phyloP scores from a whole-genome alignment of 257 asterid species.

The Lithospermum erythrorhizon region DNA sequence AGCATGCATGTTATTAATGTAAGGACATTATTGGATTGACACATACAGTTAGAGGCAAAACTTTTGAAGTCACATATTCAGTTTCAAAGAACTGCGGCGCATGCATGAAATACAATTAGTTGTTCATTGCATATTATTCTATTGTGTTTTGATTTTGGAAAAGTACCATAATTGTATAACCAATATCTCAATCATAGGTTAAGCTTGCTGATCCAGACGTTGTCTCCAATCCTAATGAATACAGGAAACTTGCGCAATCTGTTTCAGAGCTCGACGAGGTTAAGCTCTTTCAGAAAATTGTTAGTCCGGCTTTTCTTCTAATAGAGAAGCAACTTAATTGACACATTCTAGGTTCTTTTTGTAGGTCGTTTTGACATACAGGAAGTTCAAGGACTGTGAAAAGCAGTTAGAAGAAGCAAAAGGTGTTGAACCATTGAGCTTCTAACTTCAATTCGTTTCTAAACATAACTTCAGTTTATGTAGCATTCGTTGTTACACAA shows the following conservation, averaged over 20 bases:
- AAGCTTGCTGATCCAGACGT: slow-evolving; percentile 94
- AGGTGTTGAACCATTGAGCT: slow-evolving; percentile 31
- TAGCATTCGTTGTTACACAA: background rate
- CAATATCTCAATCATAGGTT: slow-evolving; percentile 28
- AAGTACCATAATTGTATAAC: background rate
- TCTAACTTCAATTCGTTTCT: background rate
- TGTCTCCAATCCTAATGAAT: slow-evolving; percentile 78
- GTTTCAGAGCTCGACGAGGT: slow-evolving; percentile 96
- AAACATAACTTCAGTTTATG: too few species aligned
- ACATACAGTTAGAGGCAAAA: background rate
- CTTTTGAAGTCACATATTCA: background rate
- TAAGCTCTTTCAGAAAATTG: background rate
- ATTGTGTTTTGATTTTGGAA: background rate
- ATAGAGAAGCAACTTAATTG: background rate
- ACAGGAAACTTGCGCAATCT: slow-evolving; percentile 86
- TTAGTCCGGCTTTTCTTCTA: background rate
- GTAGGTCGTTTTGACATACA: slow-evolving; percentile 69
- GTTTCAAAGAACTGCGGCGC: too few species aligned
- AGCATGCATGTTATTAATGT: too few species aligned
- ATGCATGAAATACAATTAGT: background rate
- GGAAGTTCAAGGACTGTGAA: slow-evolving; percentile 67
- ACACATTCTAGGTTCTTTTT: slow-evolving; percentile 15
- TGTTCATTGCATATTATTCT: background rate
- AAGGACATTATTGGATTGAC: too few species aligned
- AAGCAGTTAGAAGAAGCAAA: slow-evolving; percentile 83